A percentile compares a stretch with the other conserved stretches of the same genome.
phyloP scores from a whole-genome alignment of 495 filamentous ascomycete genomes.

The Schizothecium vesticola region DNA sequence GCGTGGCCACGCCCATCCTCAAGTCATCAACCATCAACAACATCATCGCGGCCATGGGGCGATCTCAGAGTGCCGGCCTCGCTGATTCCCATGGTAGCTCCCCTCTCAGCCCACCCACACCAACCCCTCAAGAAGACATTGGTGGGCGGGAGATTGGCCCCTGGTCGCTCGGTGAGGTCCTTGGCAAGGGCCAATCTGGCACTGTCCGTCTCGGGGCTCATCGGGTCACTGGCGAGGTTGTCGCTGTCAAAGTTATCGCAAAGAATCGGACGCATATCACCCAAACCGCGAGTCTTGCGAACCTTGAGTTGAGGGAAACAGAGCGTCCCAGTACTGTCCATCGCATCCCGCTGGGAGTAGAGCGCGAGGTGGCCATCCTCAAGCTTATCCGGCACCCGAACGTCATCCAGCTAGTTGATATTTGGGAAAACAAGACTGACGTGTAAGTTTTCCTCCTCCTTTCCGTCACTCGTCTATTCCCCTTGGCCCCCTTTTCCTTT shows the following conservation, averaged over 20 bases:
- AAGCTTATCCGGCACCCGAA: slow-evolving; percentile 91
- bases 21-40: background rate
- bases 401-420: slow-evolving; percentile 84
- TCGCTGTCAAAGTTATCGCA: slow-evolving; percentile 90
- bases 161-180: slow-evolving; percentile 81
- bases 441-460: slow-evolving; percentile 56
- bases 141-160: slow-evolving; percentile 54
- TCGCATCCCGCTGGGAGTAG: slow-evolving; percentile 77
- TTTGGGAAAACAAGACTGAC: slow-evolving; percentile 93
- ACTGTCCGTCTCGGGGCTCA: slow-evolving; percentile 80
- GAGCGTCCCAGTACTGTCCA: slow-evolving; percentile 28
- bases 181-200: slow-evolving; percentile 81
- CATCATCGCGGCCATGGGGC: background rate
- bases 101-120: background rate
- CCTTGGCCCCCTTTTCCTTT: background rate
- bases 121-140: background rate
- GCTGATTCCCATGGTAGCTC: background rate
- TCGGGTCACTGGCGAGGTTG: slow-evolving; percentile 63
- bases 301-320: slow-evolving; percentile 46
- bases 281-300: slow-evolving; percentile 69
- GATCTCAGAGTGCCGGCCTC: background rate
- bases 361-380: slow-evolving; percentile 92
- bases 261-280: slow-evolving; percentile 66
- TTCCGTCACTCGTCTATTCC: background rate
- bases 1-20: background rate